phyloP scores from a whole-genome alignment of 768 basidiomycete genomes.

The Termitomyces sp. region DNA sequence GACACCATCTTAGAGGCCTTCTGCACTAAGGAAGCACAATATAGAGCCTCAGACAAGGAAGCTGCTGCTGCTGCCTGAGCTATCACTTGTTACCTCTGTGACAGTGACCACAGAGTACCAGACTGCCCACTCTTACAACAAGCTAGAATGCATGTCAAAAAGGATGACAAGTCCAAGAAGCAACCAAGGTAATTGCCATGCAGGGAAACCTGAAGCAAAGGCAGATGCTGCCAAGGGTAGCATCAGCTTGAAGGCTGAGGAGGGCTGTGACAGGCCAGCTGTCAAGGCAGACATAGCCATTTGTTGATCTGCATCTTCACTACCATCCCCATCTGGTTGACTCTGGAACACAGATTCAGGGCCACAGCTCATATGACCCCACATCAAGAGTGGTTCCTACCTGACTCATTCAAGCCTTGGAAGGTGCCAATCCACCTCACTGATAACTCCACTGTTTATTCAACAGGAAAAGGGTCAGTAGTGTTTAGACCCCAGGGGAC shows the following conservation, averaged over 20 bases:
- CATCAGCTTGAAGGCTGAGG: too few relatives aligned
- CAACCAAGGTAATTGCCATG: background rate
- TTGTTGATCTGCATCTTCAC: background rate
- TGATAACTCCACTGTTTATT: background rate
- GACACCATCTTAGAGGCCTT: background rate
- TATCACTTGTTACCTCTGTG: background rate
- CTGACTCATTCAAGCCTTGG: too few relatives aligned
- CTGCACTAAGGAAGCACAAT: background rate
- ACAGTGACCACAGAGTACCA: background rate
- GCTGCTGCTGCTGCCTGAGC: background rate
- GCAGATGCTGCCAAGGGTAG: background rate
- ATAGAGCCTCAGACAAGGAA: background rate
- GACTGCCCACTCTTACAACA: background rate
- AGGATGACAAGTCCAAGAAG: background rate
- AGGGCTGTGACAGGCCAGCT: too few relatives aligned
- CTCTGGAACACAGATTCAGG: background rate
- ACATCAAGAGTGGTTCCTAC: too few relatives aligned
- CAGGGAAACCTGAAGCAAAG: background rate
- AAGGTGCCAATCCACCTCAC: too few relatives aligned
- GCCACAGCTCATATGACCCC: too few relatives aligned
- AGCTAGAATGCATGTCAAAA: background rate
- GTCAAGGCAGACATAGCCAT: too few relatives aligned
- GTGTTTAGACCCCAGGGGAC: background rate
- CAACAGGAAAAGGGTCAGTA: background rate
- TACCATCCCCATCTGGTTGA: background rate